These are phyloP conservation scores for Aurinia saxatilis DNA, from an alignment of 345 rosid species.

Conservation along the genomic window DNA sequence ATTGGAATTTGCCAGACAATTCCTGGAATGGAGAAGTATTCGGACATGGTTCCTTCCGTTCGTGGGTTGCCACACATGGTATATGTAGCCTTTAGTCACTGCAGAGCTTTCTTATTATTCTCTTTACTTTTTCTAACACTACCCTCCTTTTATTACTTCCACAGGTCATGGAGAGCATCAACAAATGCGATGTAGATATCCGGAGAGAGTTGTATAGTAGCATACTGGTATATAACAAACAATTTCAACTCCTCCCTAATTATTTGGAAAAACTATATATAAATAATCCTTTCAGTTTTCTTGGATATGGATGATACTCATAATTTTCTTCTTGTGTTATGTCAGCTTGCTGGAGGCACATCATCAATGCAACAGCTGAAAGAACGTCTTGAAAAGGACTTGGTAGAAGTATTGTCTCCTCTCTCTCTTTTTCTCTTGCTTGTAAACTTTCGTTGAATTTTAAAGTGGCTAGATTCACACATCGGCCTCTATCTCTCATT, in stretches of 20 bases:
- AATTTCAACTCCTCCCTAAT: not conserved
- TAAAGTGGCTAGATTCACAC: not conserved
- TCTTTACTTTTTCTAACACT: not conserved
- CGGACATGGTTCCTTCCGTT: constrained; percentile 48
- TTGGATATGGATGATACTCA: constrained; percentile 2
- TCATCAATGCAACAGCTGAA: constrained; percentile 98
- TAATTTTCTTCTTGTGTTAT: constrained; percentile 6
- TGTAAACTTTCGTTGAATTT: not conserved
- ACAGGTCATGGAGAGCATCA: constrained; percentile 94
- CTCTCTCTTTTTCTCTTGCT: not conserved
- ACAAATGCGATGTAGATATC: constrained; percentile 88
- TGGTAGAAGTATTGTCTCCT: constrained; percentile 60
- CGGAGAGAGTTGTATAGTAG: constrained; percentile 92
- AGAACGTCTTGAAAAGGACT: constrained; percentile 97
- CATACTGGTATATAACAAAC: constrained; percentile 59
- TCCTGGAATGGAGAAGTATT: constrained; percentile 71
- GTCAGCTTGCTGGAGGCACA: constrained; percentile 98
- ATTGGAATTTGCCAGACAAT: constrained; percentile 54
- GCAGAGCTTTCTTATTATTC: not conserved
- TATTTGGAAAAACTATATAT: not conserved
- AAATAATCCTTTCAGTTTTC: not conserved
- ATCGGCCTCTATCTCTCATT: constrained; percentile 17
- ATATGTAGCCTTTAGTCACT: constrained; percentile 12
- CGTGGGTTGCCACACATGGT: constrained; percentile 98
- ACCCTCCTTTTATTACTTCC: constrained; percentile 5